These are phyloP conservation scores for Globisporangium paddicum DNA, from an alignment of 352 stramenopile species.

Conservation along the genomic window DNA sequence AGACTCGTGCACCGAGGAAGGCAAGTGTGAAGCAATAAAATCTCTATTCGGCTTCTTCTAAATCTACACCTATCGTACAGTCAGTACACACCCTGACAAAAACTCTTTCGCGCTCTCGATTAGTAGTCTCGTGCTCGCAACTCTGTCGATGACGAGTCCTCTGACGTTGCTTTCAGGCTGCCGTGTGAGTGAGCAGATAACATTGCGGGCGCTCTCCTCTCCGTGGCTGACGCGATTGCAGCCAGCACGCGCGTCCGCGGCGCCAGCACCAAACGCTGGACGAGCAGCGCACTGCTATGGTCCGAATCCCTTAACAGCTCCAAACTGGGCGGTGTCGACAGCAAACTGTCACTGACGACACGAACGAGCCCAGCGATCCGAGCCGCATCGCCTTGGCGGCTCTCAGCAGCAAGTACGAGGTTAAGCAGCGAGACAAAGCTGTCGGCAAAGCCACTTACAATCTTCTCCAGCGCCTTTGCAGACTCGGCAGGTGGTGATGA, in stretches of 20 bases:
- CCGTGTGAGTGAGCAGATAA: neutral
- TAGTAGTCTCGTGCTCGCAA: neutral
- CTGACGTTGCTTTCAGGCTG: neutral
- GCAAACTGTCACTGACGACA: neutral
- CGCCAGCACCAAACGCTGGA: neutral
- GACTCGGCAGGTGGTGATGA: neutral
- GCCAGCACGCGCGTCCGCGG: neutral
- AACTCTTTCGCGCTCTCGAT: neutral
- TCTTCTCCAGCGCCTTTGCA: neutral
- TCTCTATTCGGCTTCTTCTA: too few relatives aligned
- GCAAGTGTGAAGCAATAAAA: too few relatives aligned
- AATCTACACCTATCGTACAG: too few relatives aligned
- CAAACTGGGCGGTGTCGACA: neutral
- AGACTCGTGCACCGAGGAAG: too few relatives aligned
- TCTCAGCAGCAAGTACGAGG: neutral
- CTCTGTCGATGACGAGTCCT: neutral
- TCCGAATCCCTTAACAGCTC: neutral
- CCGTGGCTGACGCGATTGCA: neutral
- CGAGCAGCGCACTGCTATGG: neutral
- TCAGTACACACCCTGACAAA: too few relatives aligned
- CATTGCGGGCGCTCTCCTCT: neutral
- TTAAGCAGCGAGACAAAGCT: constrained; percentile 1
- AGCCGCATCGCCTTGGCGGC: neutral
- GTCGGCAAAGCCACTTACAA: neutral
- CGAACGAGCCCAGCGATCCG: neutral